Percentiles rank a stretch among this genome's conserved stretches.
Conservation (phyloP, 768 basidiomycete species). For the Phylloporus arenicola region DNA sequence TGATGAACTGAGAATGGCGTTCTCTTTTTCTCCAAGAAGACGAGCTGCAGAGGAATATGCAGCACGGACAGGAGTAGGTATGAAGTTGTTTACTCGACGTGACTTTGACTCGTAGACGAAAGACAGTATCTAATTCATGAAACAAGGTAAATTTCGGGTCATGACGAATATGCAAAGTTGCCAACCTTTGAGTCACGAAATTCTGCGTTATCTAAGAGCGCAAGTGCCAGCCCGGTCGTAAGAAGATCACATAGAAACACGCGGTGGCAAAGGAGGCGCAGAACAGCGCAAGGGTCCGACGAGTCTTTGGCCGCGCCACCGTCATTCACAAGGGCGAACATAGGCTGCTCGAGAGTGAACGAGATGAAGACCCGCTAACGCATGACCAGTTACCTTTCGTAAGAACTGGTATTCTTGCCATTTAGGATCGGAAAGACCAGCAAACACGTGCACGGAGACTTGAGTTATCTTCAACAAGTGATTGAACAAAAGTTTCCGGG, state of each 20-base stretch:
- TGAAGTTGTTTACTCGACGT: slow-evolving; percentile 8
- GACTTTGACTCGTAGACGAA: slow-evolving; percentile 49
- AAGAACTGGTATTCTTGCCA: slow-evolving; percentile 44
- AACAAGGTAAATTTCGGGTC: background rate
- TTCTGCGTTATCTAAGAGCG: slow-evolving; percentile 48
- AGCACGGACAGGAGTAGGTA: slow-evolving; percentile 7
- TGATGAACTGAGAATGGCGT: background rate
- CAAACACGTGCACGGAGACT: slow-evolving; percentile 44
- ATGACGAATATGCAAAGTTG: background rate
- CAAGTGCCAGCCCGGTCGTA: slow-evolving; percentile 44
- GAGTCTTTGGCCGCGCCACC: slow-evolving; percentile 32
- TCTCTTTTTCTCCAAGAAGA: slow-evolving; percentile 4
- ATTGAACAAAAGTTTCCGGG: slow-evolving; percentile 45
- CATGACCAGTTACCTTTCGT: slow-evolving; percentile 34
- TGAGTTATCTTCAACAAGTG: slow-evolving; percentile 40
- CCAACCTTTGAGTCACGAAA: slow-evolving; percentile 61
- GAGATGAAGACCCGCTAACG: background rate
- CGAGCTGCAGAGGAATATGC: slow-evolving; percentile 7
- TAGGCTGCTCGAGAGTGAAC: slow-evolving; percentile 42
- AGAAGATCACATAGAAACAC: slow-evolving; percentile 46
- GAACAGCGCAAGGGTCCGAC: slow-evolving; percentile 11
- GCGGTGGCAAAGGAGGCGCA: slow-evolving; percentile 43
- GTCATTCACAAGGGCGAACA: slow-evolving; percentile 60
- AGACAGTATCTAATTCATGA: slow-evolving; percentile 43
- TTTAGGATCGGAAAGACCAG: slow-evolving; percentile 37